Conservation (phyloP, 2,329 filamentous ascomycete genomes). For the Clonostachys chloroleuca region DNA sequence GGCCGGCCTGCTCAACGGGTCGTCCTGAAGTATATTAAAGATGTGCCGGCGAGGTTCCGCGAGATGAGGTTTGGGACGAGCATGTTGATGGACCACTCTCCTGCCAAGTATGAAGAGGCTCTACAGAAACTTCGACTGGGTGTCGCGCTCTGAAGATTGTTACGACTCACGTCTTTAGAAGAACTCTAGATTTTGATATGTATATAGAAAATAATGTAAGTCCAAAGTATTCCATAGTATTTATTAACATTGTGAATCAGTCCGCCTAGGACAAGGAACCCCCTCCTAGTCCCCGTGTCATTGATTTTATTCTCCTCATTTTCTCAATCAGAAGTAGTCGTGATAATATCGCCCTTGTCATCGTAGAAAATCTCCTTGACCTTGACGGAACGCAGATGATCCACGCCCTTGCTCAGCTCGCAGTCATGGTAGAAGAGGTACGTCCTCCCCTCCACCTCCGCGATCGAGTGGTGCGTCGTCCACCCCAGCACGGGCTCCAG, state of each 20-base stretch:
- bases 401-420: constrained; percentile 61
- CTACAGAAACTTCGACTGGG: constrained; percentile 54
- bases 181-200: neutral
- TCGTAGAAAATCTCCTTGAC: constrained; percentile 72
- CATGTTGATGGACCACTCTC: constrained; percentile 74
- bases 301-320: neutral
- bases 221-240: neutral
- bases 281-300: neutral
- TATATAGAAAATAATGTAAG: neutral
- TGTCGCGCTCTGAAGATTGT: constrained; percentile 24
- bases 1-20: constrained; percentile 64
- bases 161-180: neutral
- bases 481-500: constrained; percentile 74
- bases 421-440: constrained; percentile 77
- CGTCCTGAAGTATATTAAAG: constrained; percentile 64
- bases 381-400: constrained; percentile 71
- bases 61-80: constrained; percentile 68
- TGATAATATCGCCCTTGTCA: constrained; percentile 55
- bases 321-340: constrained; percentile 18
- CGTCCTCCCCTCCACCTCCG: constrained; percentile 67
- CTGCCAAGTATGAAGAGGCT: constrained; percentile 67
- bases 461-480: constrained; percentile 79
- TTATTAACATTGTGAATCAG: neutral
- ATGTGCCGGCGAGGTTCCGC: constrained; percentile 66
- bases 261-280: neutral